Base-by-base conservation (phyloP, 73 alveolate species). In the Uronychia setigera region DNA sequence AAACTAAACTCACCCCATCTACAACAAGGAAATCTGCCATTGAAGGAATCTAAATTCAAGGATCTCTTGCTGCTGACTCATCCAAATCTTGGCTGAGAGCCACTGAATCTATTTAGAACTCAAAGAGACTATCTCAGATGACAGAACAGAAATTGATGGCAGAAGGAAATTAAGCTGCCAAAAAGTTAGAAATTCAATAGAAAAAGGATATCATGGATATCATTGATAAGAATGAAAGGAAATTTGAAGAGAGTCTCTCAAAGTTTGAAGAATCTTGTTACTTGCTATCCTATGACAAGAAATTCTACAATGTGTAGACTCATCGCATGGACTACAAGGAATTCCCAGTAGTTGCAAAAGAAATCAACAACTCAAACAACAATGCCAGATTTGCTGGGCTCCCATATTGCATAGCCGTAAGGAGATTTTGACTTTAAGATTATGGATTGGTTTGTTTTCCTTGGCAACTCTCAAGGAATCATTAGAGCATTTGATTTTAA, bases 391-490 rank as follows among this genome's bases (percentile, higher is more conserved):
- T 77, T 31, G 86, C 77, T n/a, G 92, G 95, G 13, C 77, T 78
- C 31, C 89, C 88, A 9, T 84, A 85, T 33, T 87, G 92, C 35
- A 33, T 89, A 0, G 28, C 86, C 25, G 92, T 84, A 79, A 32
- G 27, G 28, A n/a, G 59, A 74, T 82, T 79, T 79, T 84, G 19
- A 46, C 19, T 46, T 5, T 19, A 11, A 46, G 67, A 46, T 46
- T 19, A 46, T 46, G 67, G 67, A 46, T 19, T 46, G 67, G 67
- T 46, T 76, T 46, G 31, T 89, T 0, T 89, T 89, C 80, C 81
- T 89, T 1, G 95, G 95, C 14, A 83, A 84, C 76, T 84, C 92
- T 1, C 88, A 84, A 58, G 95, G 95, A 1, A 79, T 89, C 78
- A 89, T 89, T 0, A n/a, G 95, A 32, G 90, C 78, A n/a, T 89